Conservation (phyloP, 1,284 basidiomycete genomes). For the Tilletia horrida region DNA sequence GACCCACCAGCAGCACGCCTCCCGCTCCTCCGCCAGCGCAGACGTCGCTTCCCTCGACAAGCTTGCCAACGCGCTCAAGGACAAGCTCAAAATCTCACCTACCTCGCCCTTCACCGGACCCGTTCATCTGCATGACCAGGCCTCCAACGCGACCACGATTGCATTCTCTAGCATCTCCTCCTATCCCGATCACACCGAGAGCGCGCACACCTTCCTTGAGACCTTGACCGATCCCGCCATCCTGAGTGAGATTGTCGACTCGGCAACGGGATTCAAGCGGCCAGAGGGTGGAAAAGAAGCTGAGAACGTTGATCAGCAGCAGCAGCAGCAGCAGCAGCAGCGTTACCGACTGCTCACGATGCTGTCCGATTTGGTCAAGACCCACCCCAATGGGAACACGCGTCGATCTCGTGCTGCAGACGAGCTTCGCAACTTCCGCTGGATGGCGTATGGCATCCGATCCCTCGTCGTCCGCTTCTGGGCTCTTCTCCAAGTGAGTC, state of each 20-base stretch:
- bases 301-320: not conserved
- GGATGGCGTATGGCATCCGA: constrained; percentile 46
- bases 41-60: not conserved
- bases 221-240: not conserved
- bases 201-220: constrained; percentile 12
- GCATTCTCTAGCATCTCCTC: constrained; percentile 15
- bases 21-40: not conserved
- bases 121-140: not conserved
- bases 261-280: not conserved
- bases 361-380: constrained; percentile 5
- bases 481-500: constrained; percentile 36
- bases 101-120: not conserved
- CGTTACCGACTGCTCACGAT: not conserved
- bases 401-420: constrained; percentile 28
- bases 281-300: not conserved
- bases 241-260: not conserved
- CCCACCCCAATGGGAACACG: not conserved
- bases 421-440: constrained; percentile 42
- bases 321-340: constrained; percentile 8
- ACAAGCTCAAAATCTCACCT: not conserved
- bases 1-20: not conserved
- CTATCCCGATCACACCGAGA: constrained; percentile 6
- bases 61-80: constrained; percentile 6
- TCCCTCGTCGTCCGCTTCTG: constrained; percentile 50
- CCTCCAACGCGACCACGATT: constrained; percentile 13